Base-by-base conservation (phyloP, 768 basidiomycete species). In the Hypholoma fasciculare region DNA sequence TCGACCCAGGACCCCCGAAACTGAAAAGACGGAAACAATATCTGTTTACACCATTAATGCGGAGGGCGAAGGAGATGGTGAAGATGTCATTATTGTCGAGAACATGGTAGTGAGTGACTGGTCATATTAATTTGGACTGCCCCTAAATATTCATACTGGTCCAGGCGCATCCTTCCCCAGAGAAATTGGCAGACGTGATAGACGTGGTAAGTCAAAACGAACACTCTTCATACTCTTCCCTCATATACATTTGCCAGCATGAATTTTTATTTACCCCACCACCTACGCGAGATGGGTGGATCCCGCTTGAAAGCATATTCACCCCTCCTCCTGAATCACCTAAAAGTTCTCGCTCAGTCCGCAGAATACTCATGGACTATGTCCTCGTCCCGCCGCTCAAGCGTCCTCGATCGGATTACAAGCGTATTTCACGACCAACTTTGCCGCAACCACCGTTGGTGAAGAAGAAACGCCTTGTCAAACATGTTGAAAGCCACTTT, bases 251-350 rank as follows among this genome's bases (percentile, higher is more conserved):
- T 30, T 49, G 39, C 19, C 36, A 57, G 50, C 34, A 53, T 42
- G 30, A 44, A 5, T 63, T 61, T 0, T 52, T 67, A 13, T 66
- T 65, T 58, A 62, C 67, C 2, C 65, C 66, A 12, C 59, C 63
- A n/a, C 60, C 64, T 37, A 59, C 58, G 23, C 40, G 57, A 7
- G 39, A 26, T 30, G 23, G 27, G 8, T 23, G 23, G 23, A 14
- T 48, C 43, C 13, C 59, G 40, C n/a, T 63, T 44, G 61, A 63
- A 48, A 43, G 44, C 23, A 44, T 65, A 17, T 65, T 64, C 49
- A 63, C 65, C 12, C 65, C 65, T 11, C 37, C 48, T 7, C 58
- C 62, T 1, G 39, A 34, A 7, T 23, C 52, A 4, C 23, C 19
- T n/a, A 46, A 37, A 47, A 36, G 14, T 8, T 9, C 12, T 11